Percentiles rank a stretch among this genome's conserved stretches.
Conservation (phyloP, 2,329 filamentous ascomycete species). For the Ophiosphaerella korrae region DNA sequence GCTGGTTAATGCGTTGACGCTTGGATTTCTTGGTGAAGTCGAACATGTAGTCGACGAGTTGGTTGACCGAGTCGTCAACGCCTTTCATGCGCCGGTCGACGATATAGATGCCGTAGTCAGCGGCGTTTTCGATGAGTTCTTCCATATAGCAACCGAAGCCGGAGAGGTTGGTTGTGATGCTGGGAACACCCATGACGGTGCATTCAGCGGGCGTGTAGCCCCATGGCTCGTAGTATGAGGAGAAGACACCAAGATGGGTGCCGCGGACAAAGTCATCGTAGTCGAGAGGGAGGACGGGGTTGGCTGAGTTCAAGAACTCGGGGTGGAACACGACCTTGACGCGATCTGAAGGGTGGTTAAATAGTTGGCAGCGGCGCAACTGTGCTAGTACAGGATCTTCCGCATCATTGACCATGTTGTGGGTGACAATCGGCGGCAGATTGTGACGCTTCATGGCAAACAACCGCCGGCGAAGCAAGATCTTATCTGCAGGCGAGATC, state of each 20-base stretch:
- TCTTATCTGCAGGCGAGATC: conserved; percentile 88
- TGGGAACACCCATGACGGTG: conserved; percentile 98
- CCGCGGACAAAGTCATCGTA: conserved; percentile 99
- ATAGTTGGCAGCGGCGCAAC: conserved; percentile 91
- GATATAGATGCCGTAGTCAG: conserved; percentile 98
- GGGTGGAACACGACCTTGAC: conserved; percentile 99
- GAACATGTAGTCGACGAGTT: conserved; percentile 89
- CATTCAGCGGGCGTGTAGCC: conserved; percentile 98
- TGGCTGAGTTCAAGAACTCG: conserved; percentile 94
- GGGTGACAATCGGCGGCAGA: conserved; percentile 93
- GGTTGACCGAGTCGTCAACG: conserved; percentile 95
- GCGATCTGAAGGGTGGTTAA: conserved; percentile 92
- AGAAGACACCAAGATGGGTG: conserved; percentile 92
- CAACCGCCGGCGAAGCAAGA: conserved; percentile 85
- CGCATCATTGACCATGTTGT: conserved; percentile 95
- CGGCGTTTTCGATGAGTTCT: conserved; percentile 96
- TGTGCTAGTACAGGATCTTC: conserved; percentile 97
- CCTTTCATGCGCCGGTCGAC: conserved; percentile 95
- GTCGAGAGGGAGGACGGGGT: conserved; percentile 92
- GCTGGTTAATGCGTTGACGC: conserved; percentile 96
- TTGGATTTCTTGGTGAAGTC: conserved; percentile 93
- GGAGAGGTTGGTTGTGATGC: conserved; percentile 96
- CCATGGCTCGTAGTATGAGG: conserved; percentile 99
- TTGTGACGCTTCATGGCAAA: conserved; percentile 95
- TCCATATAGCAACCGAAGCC: conserved; percentile 99